Evolutionary conservation across 345 rosid species (phyloP), one percentile per base, ranked within the genome.

Genomic region (Gossypium mustelinum): DNA sequence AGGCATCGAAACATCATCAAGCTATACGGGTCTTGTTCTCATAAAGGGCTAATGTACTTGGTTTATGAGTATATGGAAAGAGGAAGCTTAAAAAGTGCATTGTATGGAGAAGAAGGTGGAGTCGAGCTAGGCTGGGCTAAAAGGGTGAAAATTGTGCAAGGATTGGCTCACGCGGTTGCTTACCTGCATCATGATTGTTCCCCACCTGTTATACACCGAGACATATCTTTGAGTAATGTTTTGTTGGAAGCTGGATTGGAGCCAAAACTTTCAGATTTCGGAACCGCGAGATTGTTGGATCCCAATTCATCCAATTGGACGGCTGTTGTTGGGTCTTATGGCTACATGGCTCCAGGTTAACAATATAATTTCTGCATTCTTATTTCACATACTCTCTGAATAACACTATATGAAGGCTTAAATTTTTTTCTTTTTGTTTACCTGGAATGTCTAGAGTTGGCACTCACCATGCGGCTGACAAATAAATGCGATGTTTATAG

Each of bases 301-400:
- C 57, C 82, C 7, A 74, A 75, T 78, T 72, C 89, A 17, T 83
- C 90, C 18, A 88, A 82, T 71, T 88, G 95, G 91, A 87, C 93
- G 2, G 6, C 81, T 0, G 87, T 79, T 59, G 93, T 84, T 0
- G 95, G 92, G 6, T 87, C 93, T n/a, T 87, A 80, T 76, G 95
- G 95, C 73, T 87, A 88, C 82, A 88, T 88, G 87, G 93, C 95
- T 67, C 95, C 93, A 34, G 95, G 95, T 90, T 4, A 52, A 27
- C n/a, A 54, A 34, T 34, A 18, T n/a, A 34, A 5, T 8, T 52
- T 3, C 14, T 72, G 41, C 41, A 12, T 13, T 54, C 22, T 17
- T 10, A 12, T 48, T 12, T 25, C 13, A 48, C 8, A 0, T 9
- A 9, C 6, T 51, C 16, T 8, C 25, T 59, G 63, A 25, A 6